phyloP scores from a whole-genome alignment of 371 early-diverging fungal species.

The Apophysomyces variabilis region DNA sequence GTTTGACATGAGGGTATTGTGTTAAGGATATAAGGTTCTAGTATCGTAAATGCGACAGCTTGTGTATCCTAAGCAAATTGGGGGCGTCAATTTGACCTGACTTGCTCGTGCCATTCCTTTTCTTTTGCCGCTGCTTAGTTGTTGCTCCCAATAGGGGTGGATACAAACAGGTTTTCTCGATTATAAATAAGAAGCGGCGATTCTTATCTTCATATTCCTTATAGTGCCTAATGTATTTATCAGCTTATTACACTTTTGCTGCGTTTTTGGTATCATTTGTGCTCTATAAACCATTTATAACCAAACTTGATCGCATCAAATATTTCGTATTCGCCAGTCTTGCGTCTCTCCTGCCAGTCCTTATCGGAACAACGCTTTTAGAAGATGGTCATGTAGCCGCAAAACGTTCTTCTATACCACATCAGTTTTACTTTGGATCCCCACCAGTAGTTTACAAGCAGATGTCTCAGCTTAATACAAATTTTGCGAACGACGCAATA shows the following conservation, averaged over 20 bases:
- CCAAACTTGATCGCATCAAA: conserved; percentile 39
- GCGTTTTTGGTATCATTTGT: conserved; percentile 31
- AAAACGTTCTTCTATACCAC: conserved; percentile 25
- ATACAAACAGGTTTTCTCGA: neutral
- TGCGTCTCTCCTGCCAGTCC: conserved; percentile 41
- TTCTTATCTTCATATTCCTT: neutral
- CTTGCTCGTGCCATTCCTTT: conserved; percentile 3
- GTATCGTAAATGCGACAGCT: neutral
- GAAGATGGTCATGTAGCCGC: conserved; percentile 33
- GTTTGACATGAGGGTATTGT: no score
- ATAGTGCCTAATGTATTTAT: conserved; percentile 16
- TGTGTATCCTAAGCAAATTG: neutral
- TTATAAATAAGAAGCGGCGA: neutral
- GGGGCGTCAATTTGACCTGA: neutral
- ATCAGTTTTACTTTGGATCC: conserved; percentile 34
- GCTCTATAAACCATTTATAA: conserved; percentile 47
- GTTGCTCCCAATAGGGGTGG: neutral
- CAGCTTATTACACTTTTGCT: conserved; percentile 43
- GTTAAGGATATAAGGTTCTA: neutral
- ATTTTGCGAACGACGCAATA: conserved; percentile 20
- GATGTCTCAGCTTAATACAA: conserved; percentile 14
- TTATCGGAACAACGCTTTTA: conserved; percentile 14
- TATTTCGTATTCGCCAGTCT: conserved; percentile 34
- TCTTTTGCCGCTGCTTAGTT: conserved; percentile 2
- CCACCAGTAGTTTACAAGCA: conserved; percentile 40